Base-by-base conservation (phyloP, 2,329 filamentous ascomycete genomes). In the Trichoderma simmonsii region DNA sequence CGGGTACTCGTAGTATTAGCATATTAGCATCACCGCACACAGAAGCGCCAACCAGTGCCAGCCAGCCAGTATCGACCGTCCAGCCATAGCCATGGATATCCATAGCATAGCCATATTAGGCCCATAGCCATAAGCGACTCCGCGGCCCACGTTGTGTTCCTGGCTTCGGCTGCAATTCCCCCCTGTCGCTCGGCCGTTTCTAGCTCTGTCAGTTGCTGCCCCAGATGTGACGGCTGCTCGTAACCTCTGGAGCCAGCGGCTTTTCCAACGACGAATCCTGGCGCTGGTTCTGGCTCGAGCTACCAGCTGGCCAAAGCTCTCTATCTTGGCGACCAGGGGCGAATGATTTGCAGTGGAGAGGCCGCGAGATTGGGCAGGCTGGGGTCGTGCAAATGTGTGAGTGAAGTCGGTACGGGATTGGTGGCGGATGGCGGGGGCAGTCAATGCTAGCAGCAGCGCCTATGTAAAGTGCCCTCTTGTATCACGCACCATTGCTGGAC, bases 121-220 rank as follows among this genome's bases (percentile, higher is more conserved):
- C 34, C 34, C 34, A 36, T 7, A 36, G 34, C 48, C 59, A 60
- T 28, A 34, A 61, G 70, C 48, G 36, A 39, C 69, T 71, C 60
- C 60, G 43, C 39, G 34, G 51, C 54, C 64, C 59, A 72, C 66
- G 61, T 72, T 72, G 65, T 51, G 65, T 72, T 72, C 66, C 71
- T 70, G 71, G 66, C 71, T 54, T 72, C 71, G 54, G 64, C 12
- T 54, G 56, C 54, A 63, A 12, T 14, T 28, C 61, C 61, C 61
- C 34, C 34, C 59, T 39, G 71, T 60, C 59, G 43, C 51, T 39
- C 57, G 12, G 39, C 64, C 62, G 62, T 26, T 36, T 51, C 54
- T 56, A 57, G 70, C 65, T 69, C 59, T 34, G 57, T 21, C 30
- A 34, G 12, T 36, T 21, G 26, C 36, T 48, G 24, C 61, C 59